Conservation (phyloP, 441 rosid genomes). For the Cnidoscolus chayamansa region DNA sequence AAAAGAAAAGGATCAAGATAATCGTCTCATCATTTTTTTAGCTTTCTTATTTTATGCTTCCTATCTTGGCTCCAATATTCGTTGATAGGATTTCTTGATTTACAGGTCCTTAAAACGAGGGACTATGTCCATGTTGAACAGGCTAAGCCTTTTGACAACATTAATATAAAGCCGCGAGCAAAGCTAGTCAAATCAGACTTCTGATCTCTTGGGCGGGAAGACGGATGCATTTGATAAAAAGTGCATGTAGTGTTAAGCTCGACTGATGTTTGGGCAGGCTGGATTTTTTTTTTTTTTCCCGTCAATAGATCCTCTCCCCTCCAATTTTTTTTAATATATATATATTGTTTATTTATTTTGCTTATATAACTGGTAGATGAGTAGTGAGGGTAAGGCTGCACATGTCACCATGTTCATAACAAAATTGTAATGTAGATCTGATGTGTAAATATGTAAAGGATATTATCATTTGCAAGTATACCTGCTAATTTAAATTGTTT, state of each 20-base stretch:
- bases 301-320: neutral
- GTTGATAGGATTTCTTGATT: neutral
- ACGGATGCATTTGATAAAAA: constrained; percentile 24
- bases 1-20: neutral
- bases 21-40: neutral
- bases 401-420: constrained; percentile 24
- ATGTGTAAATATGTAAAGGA: constrained; percentile 37
- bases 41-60: neutral
- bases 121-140: constrained; percentile 94
- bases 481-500: constrained; percentile 31
- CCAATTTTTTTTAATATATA: neutral
- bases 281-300: neutral
- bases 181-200: constrained; percentile 85
- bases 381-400: constrained; percentile 21
- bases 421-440: constrained; percentile 25
- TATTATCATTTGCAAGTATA: constrained; percentile 28
- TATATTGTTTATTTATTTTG: constrained; percentile 19
- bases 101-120: constrained; percentile 87
- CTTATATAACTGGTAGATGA: constrained; percentile 39
- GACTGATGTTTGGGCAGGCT: constrained; percentile 20
- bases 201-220: constrained; percentile 37
- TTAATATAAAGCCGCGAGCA: constrained; percentile 60
- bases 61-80: neutral
- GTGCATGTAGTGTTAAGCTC: constrained; percentile 29
- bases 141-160: constrained; percentile 59